Conservation (phyloP, 495 filamentous ascomycete species). For the Penicillium canescens region DNA sequence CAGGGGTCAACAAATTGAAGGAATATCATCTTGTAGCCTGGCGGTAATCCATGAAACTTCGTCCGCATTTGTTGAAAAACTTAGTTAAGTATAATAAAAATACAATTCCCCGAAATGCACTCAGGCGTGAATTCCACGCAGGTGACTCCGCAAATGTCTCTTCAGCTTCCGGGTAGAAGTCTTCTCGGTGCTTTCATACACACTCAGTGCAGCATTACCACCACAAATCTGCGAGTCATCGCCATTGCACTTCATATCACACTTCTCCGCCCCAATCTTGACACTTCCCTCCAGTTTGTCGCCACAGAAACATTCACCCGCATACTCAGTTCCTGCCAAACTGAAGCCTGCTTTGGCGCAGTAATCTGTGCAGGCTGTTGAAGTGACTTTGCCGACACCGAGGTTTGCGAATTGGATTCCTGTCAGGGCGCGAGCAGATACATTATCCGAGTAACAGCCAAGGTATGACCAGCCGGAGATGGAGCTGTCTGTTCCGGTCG, state of each 20-base stretch:
- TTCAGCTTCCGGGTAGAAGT: neutral
- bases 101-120: no score
- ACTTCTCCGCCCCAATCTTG: constrained; percentile 3
- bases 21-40: no score
- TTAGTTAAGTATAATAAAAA: no score
- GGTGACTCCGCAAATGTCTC: no score
- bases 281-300: neutral
- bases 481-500: neutral
- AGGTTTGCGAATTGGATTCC: constrained; percentile 4
- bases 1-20: no score
- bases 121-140: no score
- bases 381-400: constrained; percentile 6
- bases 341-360: neutral
- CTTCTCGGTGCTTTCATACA: neutral
- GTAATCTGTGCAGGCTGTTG: constrained; percentile 2
- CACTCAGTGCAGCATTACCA: constrained; percentile 5
- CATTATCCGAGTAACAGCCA: constrained; percentile 43
- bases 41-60: no score
- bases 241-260: constrained; percentile 5
- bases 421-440: constrained; percentile 6
- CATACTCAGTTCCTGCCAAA: constrained; percentile 8
- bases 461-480: constrained; percentile 50
- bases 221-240: constrained; percentile 7
- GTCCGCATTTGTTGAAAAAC: no score
- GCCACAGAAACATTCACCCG: constrained; percentile 7